These are phyloP conservation scores for Coffea canephora DNA, from an alignment of 257 asterid genomes.

Conservation along the genomic window DNA sequence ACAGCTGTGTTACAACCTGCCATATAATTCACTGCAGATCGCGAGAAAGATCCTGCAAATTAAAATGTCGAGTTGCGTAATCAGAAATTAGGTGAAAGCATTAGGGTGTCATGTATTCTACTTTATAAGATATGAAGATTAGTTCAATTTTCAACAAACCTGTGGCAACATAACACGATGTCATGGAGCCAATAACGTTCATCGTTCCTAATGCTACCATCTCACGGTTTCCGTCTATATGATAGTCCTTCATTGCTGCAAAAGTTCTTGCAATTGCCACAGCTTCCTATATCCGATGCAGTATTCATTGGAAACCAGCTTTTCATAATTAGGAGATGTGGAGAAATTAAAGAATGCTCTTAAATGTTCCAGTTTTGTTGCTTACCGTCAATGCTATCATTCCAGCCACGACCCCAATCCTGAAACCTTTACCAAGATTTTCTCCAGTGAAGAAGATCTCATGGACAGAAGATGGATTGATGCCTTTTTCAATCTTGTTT, in stretches of 20 bases:
- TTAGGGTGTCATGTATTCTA: background rate
- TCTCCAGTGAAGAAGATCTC: conserved; percentile 65
- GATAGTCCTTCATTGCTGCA: conserved; percentile 94
- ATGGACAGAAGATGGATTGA: conserved; percentile 63
- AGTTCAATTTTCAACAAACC: conserved; percentile 34
- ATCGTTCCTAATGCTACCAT: conserved; percentile 96
- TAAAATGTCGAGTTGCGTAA: background rate
- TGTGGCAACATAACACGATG: conserved; percentile 93
- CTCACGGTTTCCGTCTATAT: conserved; percentile 89
- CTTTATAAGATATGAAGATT: background rate
- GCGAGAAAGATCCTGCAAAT: conserved; percentile 80
- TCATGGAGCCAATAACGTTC: conserved; percentile 91
- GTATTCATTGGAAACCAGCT: background rate
- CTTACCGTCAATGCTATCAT: conserved; percentile 82
- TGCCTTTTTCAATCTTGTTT: conserved; percentile 75
- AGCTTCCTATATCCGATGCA: conserved; percentile 59
- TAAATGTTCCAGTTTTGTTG: background rate
- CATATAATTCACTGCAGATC: conserved; percentile 94
- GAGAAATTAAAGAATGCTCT: background rate
- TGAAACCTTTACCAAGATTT: conserved; percentile 63
- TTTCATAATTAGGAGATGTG: background rate
- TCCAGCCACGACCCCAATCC: conserved; percentile 81
- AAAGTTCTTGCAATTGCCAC: conserved; percentile 95
- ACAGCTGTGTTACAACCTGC: conserved; percentile 93
- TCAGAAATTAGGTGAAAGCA: background rate